Evolutionary conservation across 768 basidiomycete genomes (phyloP), one percentile per base, ranked within the genome.

Genomic region (Rhizopogon vesiculosus): DNA sequence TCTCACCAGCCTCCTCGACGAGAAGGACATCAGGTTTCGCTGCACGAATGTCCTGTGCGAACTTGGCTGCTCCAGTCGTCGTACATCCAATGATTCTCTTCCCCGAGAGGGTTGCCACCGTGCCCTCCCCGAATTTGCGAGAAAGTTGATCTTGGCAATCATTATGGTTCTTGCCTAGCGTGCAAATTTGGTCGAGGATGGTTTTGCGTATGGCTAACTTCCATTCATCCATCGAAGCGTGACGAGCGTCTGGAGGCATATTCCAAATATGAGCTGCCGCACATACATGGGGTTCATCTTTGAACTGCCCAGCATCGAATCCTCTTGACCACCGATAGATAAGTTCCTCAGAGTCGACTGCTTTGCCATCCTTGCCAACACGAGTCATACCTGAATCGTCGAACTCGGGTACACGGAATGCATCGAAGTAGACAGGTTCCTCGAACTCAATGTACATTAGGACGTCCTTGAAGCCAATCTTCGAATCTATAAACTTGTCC

Each of bases 1-100:
- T 87, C 61, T 89, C 86, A 6, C 87, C 86, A 0, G 86, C 86
- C 66, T 88, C 87, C 61, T 88, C 87, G 1, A 88, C 85, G 1
- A 88, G 70, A 3, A 88, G 64, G 1, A 88, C 76, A 8, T 76
- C 72, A 0, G 84, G 81, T 1, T 68, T 66, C 7, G 73, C 77
- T 1, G 72, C 73, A 28, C 71, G 77, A 28, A 88, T 76, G 16
- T 70, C 70, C 1, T 74, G 67, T 0, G 70, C 66, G 60, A 80
- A 85, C 65, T 81, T 88, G 0, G 86, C 86, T 0, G 86, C 86
- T 1, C 75, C 86, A 0, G 86, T 86, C 0, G 86, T 88, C 0
- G 86, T 88, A 56, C 85, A 86, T 0, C 78, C 86, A 10, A 87
- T 82, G 51, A 87, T 78, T 3, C 81, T 68, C 64, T 83, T 85